These are phyloP conservation scores for Oryza meyeriana DNA, from an alignment of 176 grass and related monocot genomes.

Conservation along the genomic window DNA sequence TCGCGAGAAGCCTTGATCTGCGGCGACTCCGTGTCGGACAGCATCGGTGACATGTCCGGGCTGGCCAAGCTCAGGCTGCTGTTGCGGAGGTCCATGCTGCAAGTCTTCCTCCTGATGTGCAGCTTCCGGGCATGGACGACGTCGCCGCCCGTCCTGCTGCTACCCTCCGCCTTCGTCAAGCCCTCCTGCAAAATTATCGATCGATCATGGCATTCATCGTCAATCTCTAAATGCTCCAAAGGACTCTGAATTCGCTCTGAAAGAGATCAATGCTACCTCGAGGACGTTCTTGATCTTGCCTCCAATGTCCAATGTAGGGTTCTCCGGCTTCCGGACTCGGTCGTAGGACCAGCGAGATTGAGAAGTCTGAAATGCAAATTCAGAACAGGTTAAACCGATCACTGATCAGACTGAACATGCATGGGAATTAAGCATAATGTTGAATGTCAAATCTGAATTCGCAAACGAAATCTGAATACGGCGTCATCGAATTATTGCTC, in stretches of 20 bases:
- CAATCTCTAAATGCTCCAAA: not conserved
- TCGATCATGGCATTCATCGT: not conserved
- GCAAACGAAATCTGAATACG: not conserved
- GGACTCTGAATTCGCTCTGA: not conserved
- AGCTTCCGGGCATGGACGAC: slow-evolving; percentile 48
- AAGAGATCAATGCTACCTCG: slow-evolving; percentile 41
- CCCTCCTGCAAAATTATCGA: slow-evolving; percentile 42
- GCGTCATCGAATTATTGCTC: not conserved
- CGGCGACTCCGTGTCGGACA: slow-evolving; percentile 51
- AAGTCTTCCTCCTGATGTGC: slow-evolving; percentile 63
- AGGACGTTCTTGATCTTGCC: slow-evolving; percentile 75
- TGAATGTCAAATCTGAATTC: not conserved
- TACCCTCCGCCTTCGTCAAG: slow-evolving; percentile 36
- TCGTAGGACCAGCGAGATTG: slow-evolving; percentile 65
- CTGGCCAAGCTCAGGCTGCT: not conserved
- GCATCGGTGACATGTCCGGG: slow-evolving; percentile 35
- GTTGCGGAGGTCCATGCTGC: slow-evolving; percentile 50
- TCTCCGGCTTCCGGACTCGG: slow-evolving; percentile 52
- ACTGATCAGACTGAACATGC: not conserved
- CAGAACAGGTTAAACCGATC: not conserved
- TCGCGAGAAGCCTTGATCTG: slow-evolving; percentile 91
- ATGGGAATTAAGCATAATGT: not conserved
- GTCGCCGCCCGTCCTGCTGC: slow-evolving; percentile 21
- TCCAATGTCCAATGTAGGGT: slow-evolving; percentile 61
- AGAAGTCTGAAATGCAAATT: slow-evolving; percentile 27